A percentile compares a stretch with the other conserved stretches of the same genome.
phyloP scores from a whole-genome alignment of 2,329 filamentous ascomycete species.

The Alternaria longipes region DNA sequence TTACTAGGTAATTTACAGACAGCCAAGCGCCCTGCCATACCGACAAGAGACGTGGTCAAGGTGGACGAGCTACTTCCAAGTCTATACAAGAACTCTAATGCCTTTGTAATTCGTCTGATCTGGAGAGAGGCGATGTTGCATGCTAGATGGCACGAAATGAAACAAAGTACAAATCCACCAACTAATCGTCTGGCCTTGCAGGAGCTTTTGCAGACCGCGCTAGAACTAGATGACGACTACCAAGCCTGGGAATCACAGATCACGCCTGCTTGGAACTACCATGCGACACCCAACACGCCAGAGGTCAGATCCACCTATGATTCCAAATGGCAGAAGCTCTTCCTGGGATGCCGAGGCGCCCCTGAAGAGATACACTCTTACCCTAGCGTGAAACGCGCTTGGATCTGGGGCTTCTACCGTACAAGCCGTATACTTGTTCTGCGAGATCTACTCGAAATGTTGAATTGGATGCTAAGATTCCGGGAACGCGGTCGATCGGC shows the following conservation, averaged over 20 bases:
- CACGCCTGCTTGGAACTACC: conserved; percentile 31
- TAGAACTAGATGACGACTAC: conserved; percentile 38
- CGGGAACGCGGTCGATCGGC: conserved; percentile 19
- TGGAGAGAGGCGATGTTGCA: conserved; percentile 37
- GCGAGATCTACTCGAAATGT: conserved; percentile 40
- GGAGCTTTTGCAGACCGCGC: conserved; percentile 31
- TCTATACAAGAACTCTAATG: conserved; percentile 32
- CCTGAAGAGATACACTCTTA: conserved; percentile 41
- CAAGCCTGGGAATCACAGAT: conserved; percentile 37
- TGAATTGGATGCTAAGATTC: conserved; percentile 43
- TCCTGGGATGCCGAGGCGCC: conserved; percentile 34
- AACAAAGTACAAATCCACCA: conserved; percentile 28
- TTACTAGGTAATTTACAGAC: conserved; percentile 39
- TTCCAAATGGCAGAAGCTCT: conserved; percentile 34
- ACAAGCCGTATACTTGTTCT: conserved; percentile 39
- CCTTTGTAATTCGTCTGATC: conserved; percentile 36
- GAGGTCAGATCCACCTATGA: conserved; percentile 30
- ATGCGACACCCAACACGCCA: conserved; percentile 33
- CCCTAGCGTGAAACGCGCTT: conserved; percentile 32
- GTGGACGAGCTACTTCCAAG: conserved; percentile 24
- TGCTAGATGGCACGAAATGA: conserved; percentile 40
- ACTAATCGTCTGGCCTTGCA: conserved; percentile 29
- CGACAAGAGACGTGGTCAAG: conserved; percentile 28
- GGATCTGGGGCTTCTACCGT: conserved; percentile 44
- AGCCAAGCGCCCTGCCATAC: conserved; percentile 35